These are phyloP conservation scores for Vickermania ingenoplastis DNA, from an alignment of 208 protist species.

Conservation along the genomic window DNA sequence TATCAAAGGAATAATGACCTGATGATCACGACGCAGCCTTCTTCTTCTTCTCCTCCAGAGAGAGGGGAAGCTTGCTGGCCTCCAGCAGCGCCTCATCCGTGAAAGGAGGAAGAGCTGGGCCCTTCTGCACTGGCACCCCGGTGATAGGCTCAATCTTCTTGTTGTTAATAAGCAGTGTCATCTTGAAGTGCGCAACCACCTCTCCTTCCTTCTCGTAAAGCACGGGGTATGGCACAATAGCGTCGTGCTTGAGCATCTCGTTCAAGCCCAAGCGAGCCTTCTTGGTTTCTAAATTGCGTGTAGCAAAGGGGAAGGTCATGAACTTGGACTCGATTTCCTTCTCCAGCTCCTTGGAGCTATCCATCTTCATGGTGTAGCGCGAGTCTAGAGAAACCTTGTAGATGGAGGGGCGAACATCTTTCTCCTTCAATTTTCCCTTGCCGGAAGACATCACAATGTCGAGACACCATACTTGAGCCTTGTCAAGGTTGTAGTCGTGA, in stretches of 20 bases:
- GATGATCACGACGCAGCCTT: constrained; percentile 9
- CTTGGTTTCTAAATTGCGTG: constrained; percentile 91
- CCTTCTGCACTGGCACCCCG: constrained; percentile 81
- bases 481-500: constrained; percentile 89
- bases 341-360: constrained; percentile 92
- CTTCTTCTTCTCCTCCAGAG: constrained; percentile 80
- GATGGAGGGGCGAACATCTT: constrained; percentile 79
- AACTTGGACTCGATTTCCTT: constrained; percentile 93
- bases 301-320: constrained; percentile 93
- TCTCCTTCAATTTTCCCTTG: constrained; percentile 89
- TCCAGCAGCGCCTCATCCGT: constrained; percentile 79
- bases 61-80: constrained; percentile 72
- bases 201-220: constrained; percentile 92
- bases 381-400: constrained; percentile 95
- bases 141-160: constrained; percentile 88
- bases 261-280: constrained; percentile 90
- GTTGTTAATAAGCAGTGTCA: constrained; percentile 81
- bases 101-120: constrained; percentile 58
- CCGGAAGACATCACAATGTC: constrained; percentile 85
- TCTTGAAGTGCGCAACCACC: constrained; percentile 87
- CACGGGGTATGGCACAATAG: constrained; percentile 96
- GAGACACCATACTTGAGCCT: constrained; percentile 88
- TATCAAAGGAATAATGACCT: neutral
- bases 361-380: constrained; percentile 96
- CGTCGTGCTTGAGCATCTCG: constrained; percentile 94